Evolutionary conservation across 179 eudicot species (phyloP), one percentile per base, ranked within the genome.

Genomic region (Silene noctiflora): DNA sequence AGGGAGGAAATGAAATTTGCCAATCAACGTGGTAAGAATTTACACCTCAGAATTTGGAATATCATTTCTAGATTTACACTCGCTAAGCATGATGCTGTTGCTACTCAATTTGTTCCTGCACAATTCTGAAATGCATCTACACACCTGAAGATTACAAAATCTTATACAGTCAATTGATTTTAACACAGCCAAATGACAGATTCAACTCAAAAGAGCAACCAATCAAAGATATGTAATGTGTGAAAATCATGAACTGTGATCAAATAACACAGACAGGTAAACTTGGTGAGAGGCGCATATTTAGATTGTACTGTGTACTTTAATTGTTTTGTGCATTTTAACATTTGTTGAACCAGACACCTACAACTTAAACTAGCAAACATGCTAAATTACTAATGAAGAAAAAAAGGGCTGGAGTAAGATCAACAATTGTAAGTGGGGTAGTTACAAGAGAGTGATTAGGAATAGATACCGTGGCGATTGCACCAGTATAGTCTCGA

Each of bases 111-210:
- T 90, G 66, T 82, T 86, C 83, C 89, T 84, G 85, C 91, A 95
- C 79, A 95, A 81, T 83, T 95, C 99, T 53, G 99, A 86, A 80
- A 95, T 90, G 89, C 99, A 95, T 88, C 96, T 91, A 88, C 99
- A 95, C 75, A 95, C 94, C 99, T 95, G 83, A 68, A 78, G 74
- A 81, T 71, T 12, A 71, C 44, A 39, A 27, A 48, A 53, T 21
- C 48, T 72, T 4, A 13, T 46, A 10, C 20, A 11, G 17, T 77
- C 65, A 73, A 44, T 12, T 7, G 51, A 20, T 6, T 19, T 68
- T n/a, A 12, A 25, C 21, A 20, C 14, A 71, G 61, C 35, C 17
- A 31, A 46, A 14, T 64, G 8, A 74, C 6, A 70, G 55, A 42
- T 2, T 12, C 20, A 16, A 69, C 62, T 27, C 13, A 31, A 31